Evolutionary conservation across 148 eudicot genomes (phyloP), one percentile per base, ranked within the genome.

Genomic region (Arctostaphylos glauca): DNA sequence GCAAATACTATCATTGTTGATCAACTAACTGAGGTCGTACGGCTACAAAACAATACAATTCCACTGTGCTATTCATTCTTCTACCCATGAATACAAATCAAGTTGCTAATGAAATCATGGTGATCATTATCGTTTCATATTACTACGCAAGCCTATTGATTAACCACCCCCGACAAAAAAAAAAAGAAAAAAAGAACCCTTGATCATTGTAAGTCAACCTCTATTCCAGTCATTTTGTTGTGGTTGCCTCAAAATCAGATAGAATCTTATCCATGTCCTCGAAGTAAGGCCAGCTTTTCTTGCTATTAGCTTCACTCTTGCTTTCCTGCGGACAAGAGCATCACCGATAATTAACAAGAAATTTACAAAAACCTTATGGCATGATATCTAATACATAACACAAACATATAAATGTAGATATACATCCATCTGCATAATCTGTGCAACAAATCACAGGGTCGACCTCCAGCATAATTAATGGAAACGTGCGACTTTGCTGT

Each of bases 261-360:
- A 94, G 84, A 41, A 94, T 89, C 74, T 83, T 84, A 75, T 91
- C 83, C 91, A 96, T 87, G 71, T 90, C 92, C 19, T 87, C 87
- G 68, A 81, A 94, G 86, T 94, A 88, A 60, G 91, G 92, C 98
- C 98, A 96, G 74, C 81, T 91, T 80, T 86, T 85, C 83, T 80
- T 86, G 81, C 72, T 84, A 49, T 87, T 85, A 25, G 60, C 12
- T 67, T 90, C 94, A 53, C 77, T 77, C 90, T 89, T 93, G 87
- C 90, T 86, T 88, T 94, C 94, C 97, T 94, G 98, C 83, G 80
- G 68, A 64, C 83, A 44, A 18, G n/a, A 25, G 12, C 66, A 66
- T 49, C 49, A n/a, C 25, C n/a, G 66, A 38, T 23, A 81, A 52
- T 38, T 31, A 41, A 70, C 67, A 41, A 74, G 49, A 73, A 44